Evolutionary conservation across 2,329 filamentous ascomycete species (phyloP).

Genomic region (Penicillium sp.): DNA sequence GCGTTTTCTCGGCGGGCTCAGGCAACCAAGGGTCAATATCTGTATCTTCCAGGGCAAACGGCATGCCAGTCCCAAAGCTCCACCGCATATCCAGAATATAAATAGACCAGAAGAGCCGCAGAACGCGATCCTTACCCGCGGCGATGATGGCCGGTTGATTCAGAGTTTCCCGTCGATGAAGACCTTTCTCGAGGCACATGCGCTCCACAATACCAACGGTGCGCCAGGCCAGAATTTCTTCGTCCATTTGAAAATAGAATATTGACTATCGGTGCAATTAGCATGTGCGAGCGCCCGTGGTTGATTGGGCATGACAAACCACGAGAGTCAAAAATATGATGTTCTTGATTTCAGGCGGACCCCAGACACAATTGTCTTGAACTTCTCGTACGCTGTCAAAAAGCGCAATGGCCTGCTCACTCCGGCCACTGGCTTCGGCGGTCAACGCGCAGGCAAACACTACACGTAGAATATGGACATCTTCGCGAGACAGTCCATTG

Average conservation of each 20-base stretch:
- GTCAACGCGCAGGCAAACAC: slow-evolving; percentile 68
- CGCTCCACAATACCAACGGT: slow-evolving; percentile 77
- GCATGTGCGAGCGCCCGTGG: not conserved
- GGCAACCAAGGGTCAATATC: slow-evolving; percentile 74
- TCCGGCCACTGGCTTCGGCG: slow-evolving; percentile 69
- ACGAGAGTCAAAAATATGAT: slow-evolving; percentile 50
- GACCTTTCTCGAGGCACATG: slow-evolving; percentile 67
- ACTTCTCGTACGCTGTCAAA: slow-evolving; percentile 67
- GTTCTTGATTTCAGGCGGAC: slow-evolving; percentile 50
- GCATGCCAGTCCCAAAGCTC: slow-evolving; percentile 79
- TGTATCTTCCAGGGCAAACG: slow-evolving; percentile 70
- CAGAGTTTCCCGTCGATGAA: slow-evolving; percentile 70
- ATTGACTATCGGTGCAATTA: slow-evolving; percentile 44
- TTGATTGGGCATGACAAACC: slow-evolving; percentile 15
- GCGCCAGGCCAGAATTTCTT: slow-evolving; percentile 78
- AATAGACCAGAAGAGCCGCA: slow-evolving; percentile 75
- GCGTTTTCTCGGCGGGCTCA: slow-evolving; percentile 54
- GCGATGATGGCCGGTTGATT: slow-evolving; percentile 56
- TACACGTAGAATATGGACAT: slow-evolving; percentile 67
- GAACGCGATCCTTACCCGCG: slow-evolving; percentile 57
- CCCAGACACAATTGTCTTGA: slow-evolving; percentile 56
- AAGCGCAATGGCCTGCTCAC: slow-evolving; percentile 60
- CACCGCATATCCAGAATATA: slow-evolving; percentile 80
- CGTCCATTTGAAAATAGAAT: slow-evolving; percentile 75
- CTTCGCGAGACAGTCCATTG: slow-evolving; percentile 48